Base-by-base conservation (phyloP, 257 asterid species). In the Ballota nigra region DNA sequence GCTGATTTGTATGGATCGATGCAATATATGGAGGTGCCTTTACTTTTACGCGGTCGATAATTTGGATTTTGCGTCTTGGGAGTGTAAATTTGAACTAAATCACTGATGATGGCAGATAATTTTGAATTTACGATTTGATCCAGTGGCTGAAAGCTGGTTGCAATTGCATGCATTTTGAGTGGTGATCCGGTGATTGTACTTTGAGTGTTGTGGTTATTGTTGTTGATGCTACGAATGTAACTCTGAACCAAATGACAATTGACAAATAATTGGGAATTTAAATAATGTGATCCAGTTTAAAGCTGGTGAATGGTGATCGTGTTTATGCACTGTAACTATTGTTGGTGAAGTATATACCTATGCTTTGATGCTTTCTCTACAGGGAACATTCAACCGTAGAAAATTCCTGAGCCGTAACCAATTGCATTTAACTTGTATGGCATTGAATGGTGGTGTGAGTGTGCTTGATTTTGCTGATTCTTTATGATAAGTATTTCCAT, bases 1-100 rank as follows among this genome's bases (percentile, higher is more conserved):
- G 18, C 18, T 70, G 63, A 15, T 75, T 60, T 33, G 47, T 9
- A 31, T 66, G 24, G 68, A 74, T 60, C 29, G 67, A 13, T 69
- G 69, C 62, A 23, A 10, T 67, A 11, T 38, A 26, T 75, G 26
- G 1, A 19, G 23, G 53, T 61, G 20, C 16, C 18, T 68, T 40
- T 62, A 2, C 9, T 31, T 22, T 41, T 29, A 5, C 3, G 57
- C 67, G 13, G 33, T 22, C 36, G 68, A 13, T 58, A 2, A 16
- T 34, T 43, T 66, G 3, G 64, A 34, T 47, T 19, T 51, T 22
- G 33, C 41, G 3, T 29, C 8, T 16, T 9, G 34, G 38, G 20
- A 8, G 8, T 43, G 61, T 34, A 23, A n/a, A 47, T 49, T 72
- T 60, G 38, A 12, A 57, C 28, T 70, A 18, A 19, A 12, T 19